Base-by-base conservation (phyloP, 2,329 filamentous ascomycete genomes). In the Curvularia verruculosa region DNA sequence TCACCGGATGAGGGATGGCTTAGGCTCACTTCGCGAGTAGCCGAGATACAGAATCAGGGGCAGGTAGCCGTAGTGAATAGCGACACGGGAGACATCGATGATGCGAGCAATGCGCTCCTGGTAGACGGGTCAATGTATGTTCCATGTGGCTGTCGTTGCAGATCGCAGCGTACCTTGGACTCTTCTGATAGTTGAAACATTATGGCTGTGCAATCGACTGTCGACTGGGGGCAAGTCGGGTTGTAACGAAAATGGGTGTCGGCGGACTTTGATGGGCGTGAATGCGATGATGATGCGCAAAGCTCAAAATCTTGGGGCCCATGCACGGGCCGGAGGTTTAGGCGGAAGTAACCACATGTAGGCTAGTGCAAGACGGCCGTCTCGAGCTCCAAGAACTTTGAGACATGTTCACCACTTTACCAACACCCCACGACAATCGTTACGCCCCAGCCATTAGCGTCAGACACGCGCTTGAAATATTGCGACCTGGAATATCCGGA, bases 41-140 rank as follows among this genome's bases (percentile, higher is more conserved):
- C 94, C 95, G 71, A 99, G 89, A 80, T 98, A 99, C 78, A 99
- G 85, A 77, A 99, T 96, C 79, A 99, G 80, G 70, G 95, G 95
- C 57, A 99, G 87, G 80, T 98, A 99, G 78, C 95, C 95, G 84
- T 98, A 99, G 83, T 99, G 95, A 75, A 99, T 90, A 58, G 91
- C 92, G 72, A 97, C 89, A 73, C 93, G 88, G 61, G 92, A 95
- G 77, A 97, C 83, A 80, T 98, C 95, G 78, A 99, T 95, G 82
- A 98, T 85, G 84, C 93, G 94, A 74, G 91, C 89, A 80, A 99
- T 96, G 84, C 95, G 92, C 89, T 99, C 95, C 94, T 97, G 71
- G 52, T 51, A 28, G 6, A 21, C 21, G 34, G 31, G 63, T 79
- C 41, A 77, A 72, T 46, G 49, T 52, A 28, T 12, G 28, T n/a